Percentiles rank a stretch among this genome's conserved stretches.
phyloP scores from a whole-genome alignment of 495 filamentous ascomycete species.

The Neurospora sp. region DNA sequence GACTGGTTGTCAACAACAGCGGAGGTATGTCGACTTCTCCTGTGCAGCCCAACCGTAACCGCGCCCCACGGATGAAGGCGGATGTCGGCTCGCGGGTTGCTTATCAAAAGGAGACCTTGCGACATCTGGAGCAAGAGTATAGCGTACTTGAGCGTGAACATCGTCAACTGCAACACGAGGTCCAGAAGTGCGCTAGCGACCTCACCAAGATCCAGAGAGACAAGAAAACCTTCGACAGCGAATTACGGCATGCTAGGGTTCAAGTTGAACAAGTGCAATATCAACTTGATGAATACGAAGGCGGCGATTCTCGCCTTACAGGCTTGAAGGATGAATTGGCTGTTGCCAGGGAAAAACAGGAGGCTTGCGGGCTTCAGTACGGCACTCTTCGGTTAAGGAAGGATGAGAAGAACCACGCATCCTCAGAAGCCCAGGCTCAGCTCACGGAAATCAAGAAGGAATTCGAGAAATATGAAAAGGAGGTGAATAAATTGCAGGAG shows the following conservation, averaged over 20 bases:
- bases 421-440: conserved; percentile 18
- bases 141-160: conserved; percentile 23
- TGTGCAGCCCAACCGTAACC: conserved; percentile 16
- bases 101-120: conserved; percentile 33
- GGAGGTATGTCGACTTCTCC: conserved; percentile 29
- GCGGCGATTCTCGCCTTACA: conserved; percentile 27
- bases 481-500: conserved; percentile 15
- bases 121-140: conserved; percentile 36
- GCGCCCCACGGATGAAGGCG: conserved; percentile 66
- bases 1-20: conserved; percentile 42
- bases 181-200: conserved; percentile 48
- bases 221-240: conserved; percentile 11
- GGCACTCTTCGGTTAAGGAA: conserved; percentile 26
- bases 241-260: conserved; percentile 15
- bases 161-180: conserved; percentile 40
- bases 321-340: conserved; percentile 22
- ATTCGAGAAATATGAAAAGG: neutral
- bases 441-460: conserved; percentile 13
- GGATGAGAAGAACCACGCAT: conserved; percentile 23
- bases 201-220: conserved; percentile 44
- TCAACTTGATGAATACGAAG: conserved; percentile 35
- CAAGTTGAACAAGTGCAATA: conserved; percentile 17
- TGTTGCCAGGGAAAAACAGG: conserved; percentile 18
- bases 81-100: conserved; percentile 59
- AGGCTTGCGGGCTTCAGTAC: conserved; percentile 34